Evolutionary conservation across 2,329 filamentous ascomycete genomes (phyloP), one percentile per base, ranked within the genome.

Genomic region (Hypoxylon sp.): DNA sequence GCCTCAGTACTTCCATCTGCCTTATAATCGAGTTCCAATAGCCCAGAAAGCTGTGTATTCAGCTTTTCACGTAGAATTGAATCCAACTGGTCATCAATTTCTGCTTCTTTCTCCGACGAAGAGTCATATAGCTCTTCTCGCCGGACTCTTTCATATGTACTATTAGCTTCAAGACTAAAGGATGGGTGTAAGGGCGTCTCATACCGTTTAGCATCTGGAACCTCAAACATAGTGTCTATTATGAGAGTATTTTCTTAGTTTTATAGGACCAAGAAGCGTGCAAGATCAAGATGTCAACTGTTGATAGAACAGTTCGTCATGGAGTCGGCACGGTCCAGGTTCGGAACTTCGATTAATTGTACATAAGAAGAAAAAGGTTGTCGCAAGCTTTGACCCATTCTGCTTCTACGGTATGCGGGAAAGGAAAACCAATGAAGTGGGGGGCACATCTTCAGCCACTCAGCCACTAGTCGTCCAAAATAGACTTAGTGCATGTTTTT

Each of bases 151-250:
- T 25, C 38, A 63, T 59, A 64, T 53, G 48, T 72, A 28, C 66
- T 60, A 55, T 60, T 65, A 61, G 60, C 19, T 50, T 58, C 25
- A 68, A n/a, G 60, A 41, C 10, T 21, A 52, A 57, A 32, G 28
- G 19, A 55, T 46, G 7, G 9, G 58, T 9, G 19, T 21, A 25
- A 19, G 30, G 45, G 9, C 19, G 25, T 13, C 13, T 68, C 80
- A 65, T 76, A 86, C 85, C 84, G 81, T 75, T 87, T 87, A 51
- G 85, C 83, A 61, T 85, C 80, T 34, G 85, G 84, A 7, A 86
- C 60, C 43, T 84, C 83, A 70, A 86, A 86, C 84, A 87, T 87
- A 66, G 34, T 73, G 41, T 36, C 34, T 25, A 32, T 34, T 63
- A 49, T 53, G 23, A 23, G 5, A 11, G n/a, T 3, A 4, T 41